Base-by-base conservation (phyloP, 805 yeast species). In the Yamadazyma laniorum region DNA sequence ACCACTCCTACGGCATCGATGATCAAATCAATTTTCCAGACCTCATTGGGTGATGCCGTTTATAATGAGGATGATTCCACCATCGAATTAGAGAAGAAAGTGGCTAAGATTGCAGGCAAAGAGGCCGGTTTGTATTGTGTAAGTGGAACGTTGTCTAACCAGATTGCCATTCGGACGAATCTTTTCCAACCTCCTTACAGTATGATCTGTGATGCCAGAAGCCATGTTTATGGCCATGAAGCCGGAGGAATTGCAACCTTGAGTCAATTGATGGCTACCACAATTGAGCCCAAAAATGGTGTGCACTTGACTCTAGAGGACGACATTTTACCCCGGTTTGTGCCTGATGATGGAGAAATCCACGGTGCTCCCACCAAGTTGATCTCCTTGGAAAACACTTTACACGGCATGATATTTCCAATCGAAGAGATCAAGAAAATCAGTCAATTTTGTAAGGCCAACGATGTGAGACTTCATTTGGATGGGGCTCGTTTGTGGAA, bases 401-500 rank as follows among this genome's bases (percentile, higher is more conserved):
- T 89, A 34, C 90, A 85, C 50, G 98, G 98, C 17, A 70, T 83
- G 25, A 63, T 90, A 31, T 74, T 77, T 59, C 98, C 98, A 6
- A 51, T 81, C 30, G 91, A 82, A 23, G 96, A 90, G 58, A 72
- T 90, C 39, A 64, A 66, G 41, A 75, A 77, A 40, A 90, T 90
- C 50, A 74, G 83, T 29, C 72, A 64, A 29, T 90, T 85, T 73
- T 86, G 91, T 46, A 68, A 71, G 37, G 74, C 65, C 19, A 70
- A 80, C 49, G 70, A 68, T 38, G 62, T 86, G 39, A 72, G 67
- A 39, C 59, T 89, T 49, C 97, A 91, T 54, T 77, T 89, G 51
- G 98, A 90, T 58, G 98, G 97, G 45, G 98, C 97, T n/a, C 75
- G 98, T 51, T 64, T 90, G 35, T 89, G 95, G 90, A 86, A 85